Evolutionary conservation across 805 yeast species (phyloP).

Genomic region (Yarrowia sp.): DNA sequence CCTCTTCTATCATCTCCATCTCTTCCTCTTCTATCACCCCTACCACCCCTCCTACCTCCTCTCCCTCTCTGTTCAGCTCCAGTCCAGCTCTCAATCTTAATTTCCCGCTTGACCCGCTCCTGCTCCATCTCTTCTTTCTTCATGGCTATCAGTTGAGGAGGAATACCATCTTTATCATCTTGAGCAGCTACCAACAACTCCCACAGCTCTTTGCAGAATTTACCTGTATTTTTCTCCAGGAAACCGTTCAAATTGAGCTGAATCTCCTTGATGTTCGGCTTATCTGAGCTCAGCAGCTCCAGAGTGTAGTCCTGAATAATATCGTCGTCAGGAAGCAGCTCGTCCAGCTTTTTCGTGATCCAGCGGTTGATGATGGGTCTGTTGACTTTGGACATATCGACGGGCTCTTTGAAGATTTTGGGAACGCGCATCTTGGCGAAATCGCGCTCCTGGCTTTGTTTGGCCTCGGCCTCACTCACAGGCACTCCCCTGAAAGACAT

Average conservation of each 20-base stretch:
- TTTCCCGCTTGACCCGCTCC: constrained; percentile 40
- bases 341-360: constrained; percentile 41
- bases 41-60: not conserved
- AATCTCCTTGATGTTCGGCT: constrained; percentile 45
- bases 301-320: constrained; percentile 47
- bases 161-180: constrained; percentile 48
- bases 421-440: constrained; percentile 29
- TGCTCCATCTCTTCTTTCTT: constrained; percentile 19
- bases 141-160: constrained; percentile 38
- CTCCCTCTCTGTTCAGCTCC: not conserved
- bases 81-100: constrained; percentile 13
- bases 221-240: constrained; percentile 43
- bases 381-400: constrained; percentile 45
- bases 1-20: constrained; percentile 68
- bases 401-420: constrained; percentile 38
- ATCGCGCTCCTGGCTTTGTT: constrained; percentile 5
- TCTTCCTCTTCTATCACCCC: constrained; percentile 48
- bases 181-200: constrained; percentile 46
- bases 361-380: constrained; percentile 44
- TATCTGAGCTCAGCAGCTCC: constrained; percentile 43
- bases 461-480: not conserved
- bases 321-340: constrained; percentile 52
- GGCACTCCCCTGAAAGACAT: constrained; percentile 24
- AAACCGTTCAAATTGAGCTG: constrained; percentile 49
- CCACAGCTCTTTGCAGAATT: constrained; percentile 49